Base-by-base conservation (phyloP, 164 flowering plant species). In the Hamamelis virginiana region DNA sequence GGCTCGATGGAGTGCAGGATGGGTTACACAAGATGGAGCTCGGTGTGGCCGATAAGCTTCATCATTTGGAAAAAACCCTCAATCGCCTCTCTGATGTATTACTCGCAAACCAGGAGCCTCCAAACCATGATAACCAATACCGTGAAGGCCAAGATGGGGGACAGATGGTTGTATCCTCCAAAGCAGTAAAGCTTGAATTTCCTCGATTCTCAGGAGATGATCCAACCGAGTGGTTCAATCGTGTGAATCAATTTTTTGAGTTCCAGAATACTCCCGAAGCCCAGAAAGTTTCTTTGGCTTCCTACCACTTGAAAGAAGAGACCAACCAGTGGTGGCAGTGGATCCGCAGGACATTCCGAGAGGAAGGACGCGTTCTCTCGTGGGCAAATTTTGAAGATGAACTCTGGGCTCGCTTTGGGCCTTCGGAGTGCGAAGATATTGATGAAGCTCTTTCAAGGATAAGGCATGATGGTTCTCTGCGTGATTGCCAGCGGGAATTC, bases 361-460 rank as follows among this genome's bases (percentile, higher is more conserved):
- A 53, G 18, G 58, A 53, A 5, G 58, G 22, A 5, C 8, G 25
- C 22, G 25, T 53, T 53, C 58, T 53, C 26, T 53, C 58, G 3
- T 53, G 58, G 58, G 25, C 22, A 21, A 53, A 53, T 53, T 53
- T 53, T 53, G 58, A 53, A 53, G 58, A 53, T 3, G 23, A n/a
- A n/a, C n/a, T n/a, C n/a, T n/a, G n/a, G n/a, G n/a, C n/a, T n/a
- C n/a, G n/a, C n/a, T n/a, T n/a, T n/a, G n/a, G n/a, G n/a, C n/a
- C n/a, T n/a, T n/a, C n/a, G n/a, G n/a, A n/a, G n/a, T n/a, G n/a
- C n/a, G n/a, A n/a, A n/a, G n/a, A n/a, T n/a, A n/a, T n/a, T n/a
- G n/a, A n/a, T n/a, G n/a, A n/a, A n/a, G n/a, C n/a, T n/a, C n/a
- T n/a, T n/a, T n/a, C n/a, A n/a, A n/a, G n/a, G n/a, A n/a, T n/a